Evolutionary conservation across 495 filamentous ascomycete genomes (phyloP).

Genomic region (Penicillium chermesinum): DNA sequence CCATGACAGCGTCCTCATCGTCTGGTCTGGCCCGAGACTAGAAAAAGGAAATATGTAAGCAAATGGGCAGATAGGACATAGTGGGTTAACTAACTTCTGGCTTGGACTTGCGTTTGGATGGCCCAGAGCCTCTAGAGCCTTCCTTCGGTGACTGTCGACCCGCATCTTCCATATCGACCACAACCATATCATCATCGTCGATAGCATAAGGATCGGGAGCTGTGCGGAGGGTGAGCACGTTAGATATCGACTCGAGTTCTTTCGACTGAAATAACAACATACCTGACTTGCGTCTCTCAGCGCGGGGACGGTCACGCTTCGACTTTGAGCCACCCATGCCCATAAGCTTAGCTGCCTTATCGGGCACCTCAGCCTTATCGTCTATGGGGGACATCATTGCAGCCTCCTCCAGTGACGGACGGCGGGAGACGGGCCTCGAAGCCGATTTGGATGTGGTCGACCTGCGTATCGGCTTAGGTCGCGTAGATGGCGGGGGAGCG

Average conservation of each 20-base stretch:
- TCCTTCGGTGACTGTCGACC: conserved; percentile 41
- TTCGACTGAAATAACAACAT: conserved; percentile 7
- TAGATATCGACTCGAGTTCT: conserved; percentile 3
- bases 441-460: conserved; percentile 27
- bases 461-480: conserved; percentile 46
- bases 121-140: conserved; percentile 28
- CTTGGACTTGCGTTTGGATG: conserved; percentile 34
- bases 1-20: conserved; percentile 44
- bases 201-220: conserved; percentile 54
- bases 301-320: conserved; percentile 31
- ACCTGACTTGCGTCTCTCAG: conserved; percentile 39
- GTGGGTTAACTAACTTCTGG: conserved; percentile 31
- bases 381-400: too few species aligned
- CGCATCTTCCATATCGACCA: conserved; percentile 46
- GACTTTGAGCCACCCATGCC: conserved; percentile 39
- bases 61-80: too few species aligned
- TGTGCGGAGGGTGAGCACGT: conserved; percentile 23
- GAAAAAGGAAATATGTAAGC: too few species aligned
- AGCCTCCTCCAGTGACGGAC: too few species aligned
- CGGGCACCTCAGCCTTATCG: conserved; percentile 36
- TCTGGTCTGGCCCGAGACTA: conserved; percentile 29
- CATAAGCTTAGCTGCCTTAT: conserved; percentile 59
- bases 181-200: conserved; percentile 55
- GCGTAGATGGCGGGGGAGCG: conserved; percentile 40
- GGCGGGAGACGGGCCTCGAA: conserved; percentile 40